These are phyloP conservation scores for Nakazawaea wickerhamii DNA, from an alignment of 805 yeast genomes.

Conservation along the genomic window DNA sequence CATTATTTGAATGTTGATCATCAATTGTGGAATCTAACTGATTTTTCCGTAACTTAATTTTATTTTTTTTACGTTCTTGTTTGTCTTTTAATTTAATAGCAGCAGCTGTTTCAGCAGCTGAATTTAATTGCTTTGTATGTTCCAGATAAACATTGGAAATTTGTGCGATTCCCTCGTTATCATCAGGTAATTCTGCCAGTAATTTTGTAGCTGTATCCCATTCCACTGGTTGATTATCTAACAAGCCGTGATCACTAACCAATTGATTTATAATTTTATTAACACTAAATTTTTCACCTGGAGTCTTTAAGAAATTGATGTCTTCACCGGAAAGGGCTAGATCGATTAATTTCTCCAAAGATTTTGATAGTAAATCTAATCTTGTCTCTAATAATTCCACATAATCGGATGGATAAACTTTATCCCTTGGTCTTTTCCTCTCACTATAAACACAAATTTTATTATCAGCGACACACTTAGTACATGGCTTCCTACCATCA, in stretches of 20 bases:
- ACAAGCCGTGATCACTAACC: constrained; percentile 33
- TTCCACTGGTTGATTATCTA: constrained; percentile 34
- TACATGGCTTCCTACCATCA: constrained; percentile 58
- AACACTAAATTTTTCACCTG: constrained; percentile 29
- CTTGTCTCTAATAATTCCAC: constrained; percentile 60
- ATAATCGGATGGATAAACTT: constrained; percentile 53
- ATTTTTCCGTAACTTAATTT: background rate
- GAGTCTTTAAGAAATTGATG: constrained; percentile 6
- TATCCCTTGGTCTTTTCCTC: constrained; percentile 47
- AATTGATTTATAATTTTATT: constrained; percentile 42
- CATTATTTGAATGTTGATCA: background rate
- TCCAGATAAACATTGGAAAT: constrained; percentile 31
- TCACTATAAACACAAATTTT: constrained; percentile 57
- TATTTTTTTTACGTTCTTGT: background rate
- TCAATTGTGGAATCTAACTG: constrained; percentile 1
- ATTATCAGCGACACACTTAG: constrained; percentile 48
- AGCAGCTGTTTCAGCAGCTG: constrained; percentile 4
- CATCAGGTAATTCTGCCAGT: constrained; percentile 31
- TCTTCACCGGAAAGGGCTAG: constrained; percentile 18
- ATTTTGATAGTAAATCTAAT: constrained; percentile 43
- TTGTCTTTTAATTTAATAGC: constrained; percentile 7
- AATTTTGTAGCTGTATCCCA: constrained; percentile 40
- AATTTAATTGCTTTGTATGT: constrained; percentile 19
- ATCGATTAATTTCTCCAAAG: constrained; percentile 38
- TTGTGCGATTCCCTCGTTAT: constrained; percentile 21